These are phyloP conservation scores for Hypoxylon sp. DNA, from an alignment of 2,329 filamentous ascomycete species.

Conservation along the genomic window DNA sequence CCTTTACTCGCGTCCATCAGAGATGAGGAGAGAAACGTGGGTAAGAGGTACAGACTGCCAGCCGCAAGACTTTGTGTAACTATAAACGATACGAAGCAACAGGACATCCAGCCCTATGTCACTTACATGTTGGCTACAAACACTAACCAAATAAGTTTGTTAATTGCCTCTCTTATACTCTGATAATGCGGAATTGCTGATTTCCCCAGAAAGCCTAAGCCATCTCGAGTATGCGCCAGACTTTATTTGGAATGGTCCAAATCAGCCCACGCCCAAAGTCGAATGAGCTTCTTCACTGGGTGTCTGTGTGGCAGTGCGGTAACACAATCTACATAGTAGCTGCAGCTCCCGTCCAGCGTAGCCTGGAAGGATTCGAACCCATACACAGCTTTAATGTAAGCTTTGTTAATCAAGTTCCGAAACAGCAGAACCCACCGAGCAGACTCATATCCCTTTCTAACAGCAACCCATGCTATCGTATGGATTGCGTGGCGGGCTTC, in stretches of 20 bases:
- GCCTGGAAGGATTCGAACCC: slow-evolving; percentile 38
- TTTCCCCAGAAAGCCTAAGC: not conserved
- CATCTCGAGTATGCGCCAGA: slow-evolving; percentile 13
- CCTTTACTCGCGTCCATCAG: slow-evolving; percentile 17
- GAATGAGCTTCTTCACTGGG: not conserved
- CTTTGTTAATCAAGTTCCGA: slow-evolving; percentile 14
- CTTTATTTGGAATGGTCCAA: slow-evolving; percentile 22
- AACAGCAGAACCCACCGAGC: slow-evolving; percentile 9
- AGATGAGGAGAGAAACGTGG: not conserved
- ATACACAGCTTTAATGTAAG: slow-evolving; percentile 30
- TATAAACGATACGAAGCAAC: not conserved
- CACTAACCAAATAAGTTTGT: not conserved
- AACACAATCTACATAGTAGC: slow-evolving; percentile 24
- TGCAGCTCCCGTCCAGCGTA: slow-evolving; percentile 26
- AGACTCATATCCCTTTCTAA: not conserved
- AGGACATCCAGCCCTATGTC: slow-evolving; percentile 18
- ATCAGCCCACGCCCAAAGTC: slow-evolving; percentile 8
- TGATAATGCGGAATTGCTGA: not conserved
- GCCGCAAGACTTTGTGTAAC: slow-evolving; percentile 34
- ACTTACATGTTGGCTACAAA: not conserved
- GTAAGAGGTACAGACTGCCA: slow-evolving; percentile 18
- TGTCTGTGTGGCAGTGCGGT: slow-evolving; percentile 8
- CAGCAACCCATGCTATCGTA: slow-evolving; percentile 1
- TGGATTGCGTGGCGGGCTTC: slow-evolving; percentile 10
- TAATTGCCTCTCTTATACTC: not conserved